A percentile compares a stretch with the other conserved stretches of the same genome.
Conservation (phyloP, 768 basidiomycete genomes). For the Scleroderma bovista region DNA sequence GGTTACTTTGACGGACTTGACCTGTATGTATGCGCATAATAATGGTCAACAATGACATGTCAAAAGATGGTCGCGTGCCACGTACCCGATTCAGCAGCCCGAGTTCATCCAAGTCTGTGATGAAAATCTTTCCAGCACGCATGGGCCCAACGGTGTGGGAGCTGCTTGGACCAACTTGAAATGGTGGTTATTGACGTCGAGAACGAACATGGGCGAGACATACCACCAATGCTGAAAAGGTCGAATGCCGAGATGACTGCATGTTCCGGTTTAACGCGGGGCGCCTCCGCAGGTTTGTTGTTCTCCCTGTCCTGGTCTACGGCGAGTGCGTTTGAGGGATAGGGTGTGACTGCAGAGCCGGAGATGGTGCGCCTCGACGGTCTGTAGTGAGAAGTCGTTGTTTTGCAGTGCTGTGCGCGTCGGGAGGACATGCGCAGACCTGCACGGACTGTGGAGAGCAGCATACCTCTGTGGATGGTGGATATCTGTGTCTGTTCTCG, state of each 20-base stretch:
- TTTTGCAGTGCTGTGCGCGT: neutral
- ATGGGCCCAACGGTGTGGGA: slow-evolving; percentile 79
- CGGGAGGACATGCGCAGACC: slow-evolving; percentile 2
- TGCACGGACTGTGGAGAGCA: neutral
- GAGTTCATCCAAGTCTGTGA: slow-evolving; percentile 65
- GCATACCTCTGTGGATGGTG: too few relatives aligned
- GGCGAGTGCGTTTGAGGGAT: slow-evolving; percentile 6
- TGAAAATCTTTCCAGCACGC: slow-evolving; percentile 89
- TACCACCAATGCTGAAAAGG: slow-evolving; percentile 86
- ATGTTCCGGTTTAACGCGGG: slow-evolving; percentile 51
- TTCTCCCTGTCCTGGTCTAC: slow-evolving; percentile 1
- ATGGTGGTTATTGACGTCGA: neutral
- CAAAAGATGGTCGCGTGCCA: slow-evolving; percentile 1
- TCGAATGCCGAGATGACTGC: slow-evolving; percentile 94
- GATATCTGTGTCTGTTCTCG: too few relatives aligned
- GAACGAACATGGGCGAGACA: slow-evolving; percentile 12
- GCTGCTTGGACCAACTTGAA: slow-evolving; percentile 51
- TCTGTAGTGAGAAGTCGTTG: neutral
- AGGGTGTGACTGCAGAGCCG: neutral
- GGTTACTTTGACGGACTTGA: slow-evolving; percentile 77
- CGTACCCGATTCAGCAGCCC: slow-evolving; percentile 62
- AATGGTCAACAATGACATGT: neutral
- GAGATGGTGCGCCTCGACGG: slow-evolving; percentile 13
- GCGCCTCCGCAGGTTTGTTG: slow-evolving; percentile 5
- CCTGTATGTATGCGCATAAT: too few relatives aligned